Conservation (phyloP, 2,329 filamentous ascomycete genomes). For the Aspergillus texensis region DNA sequence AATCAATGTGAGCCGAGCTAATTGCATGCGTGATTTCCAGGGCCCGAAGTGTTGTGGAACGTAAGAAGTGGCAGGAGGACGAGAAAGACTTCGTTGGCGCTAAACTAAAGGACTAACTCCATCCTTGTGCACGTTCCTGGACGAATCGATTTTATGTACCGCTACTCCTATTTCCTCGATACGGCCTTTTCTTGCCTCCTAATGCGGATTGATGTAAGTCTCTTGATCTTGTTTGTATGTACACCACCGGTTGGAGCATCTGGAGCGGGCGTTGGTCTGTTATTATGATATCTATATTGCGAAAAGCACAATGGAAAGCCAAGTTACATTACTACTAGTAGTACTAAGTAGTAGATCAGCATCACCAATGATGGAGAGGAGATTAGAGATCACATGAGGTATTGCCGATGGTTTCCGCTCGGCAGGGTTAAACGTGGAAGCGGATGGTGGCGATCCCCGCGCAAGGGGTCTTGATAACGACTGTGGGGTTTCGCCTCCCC, state of each 20-base stretch:
- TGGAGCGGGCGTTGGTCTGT: not conserved
- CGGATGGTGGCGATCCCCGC: constrained; percentile 45
- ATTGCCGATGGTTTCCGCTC: constrained; percentile 8
- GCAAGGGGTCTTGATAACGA: not conserved
- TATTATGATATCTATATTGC: not conserved
- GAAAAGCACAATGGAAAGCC: not conserved
- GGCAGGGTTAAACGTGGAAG: constrained; percentile 4
- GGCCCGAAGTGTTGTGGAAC: constrained; percentile 59
- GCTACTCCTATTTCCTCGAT: not conserved
- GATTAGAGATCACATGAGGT: constrained; percentile 4
- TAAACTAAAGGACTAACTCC: constrained; percentile 24
- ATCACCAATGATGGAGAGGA: constrained; percentile 2
- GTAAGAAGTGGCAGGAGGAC: constrained; percentile 62
- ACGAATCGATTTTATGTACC: not conserved
- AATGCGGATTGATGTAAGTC: constrained; percentile 1
- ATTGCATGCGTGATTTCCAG: constrained; percentile 27
- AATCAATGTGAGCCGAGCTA: not conserved
- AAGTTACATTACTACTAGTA: not conserved
- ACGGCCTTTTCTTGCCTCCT: not conserved
- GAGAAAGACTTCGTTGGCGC: constrained; percentile 59
- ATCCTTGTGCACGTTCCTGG: not conserved
- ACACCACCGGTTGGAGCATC: not conserved
- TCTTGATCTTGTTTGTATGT: constrained; percentile 11
- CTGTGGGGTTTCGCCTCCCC: not conserved
- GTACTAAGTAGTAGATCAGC: not conserved